Percentiles rank a stretch among this genome's conserved stretches.
These are phyloP conservation scores for Hypseocharis bilobata DNA, from an alignment of 441 rosid species.

Conservation along the genomic window DNA sequence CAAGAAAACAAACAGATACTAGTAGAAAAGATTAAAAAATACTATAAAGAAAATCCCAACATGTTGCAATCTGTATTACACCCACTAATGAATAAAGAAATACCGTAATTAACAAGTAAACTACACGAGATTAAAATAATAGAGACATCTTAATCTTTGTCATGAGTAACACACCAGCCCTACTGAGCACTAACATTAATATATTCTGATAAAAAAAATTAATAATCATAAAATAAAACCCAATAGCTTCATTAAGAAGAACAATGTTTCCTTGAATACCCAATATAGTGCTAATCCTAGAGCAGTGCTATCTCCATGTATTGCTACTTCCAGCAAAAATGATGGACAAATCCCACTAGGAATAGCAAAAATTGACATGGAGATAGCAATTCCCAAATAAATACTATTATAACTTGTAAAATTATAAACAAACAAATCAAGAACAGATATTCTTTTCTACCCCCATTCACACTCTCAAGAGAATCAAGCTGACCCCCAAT, in stretches of 20 bases:
- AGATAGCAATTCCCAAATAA: constrained; percentile 28
- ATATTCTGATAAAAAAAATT: constrained; percentile 15
- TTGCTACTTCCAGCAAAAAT: constrained; percentile 27
- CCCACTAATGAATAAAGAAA: constrained; percentile 24
- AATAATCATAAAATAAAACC: constrained; percentile 15
- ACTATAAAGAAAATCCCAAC: neutral
- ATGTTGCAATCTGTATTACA: constrained; percentile 18
- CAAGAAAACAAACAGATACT: constrained; percentile 9
- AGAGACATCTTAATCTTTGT: constrained; percentile 26
- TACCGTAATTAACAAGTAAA: neutral
- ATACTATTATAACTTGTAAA: constrained; percentile 16
- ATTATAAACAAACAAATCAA: constrained; percentile 44
- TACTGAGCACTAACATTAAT: constrained; percentile 27
- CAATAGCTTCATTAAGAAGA: constrained; percentile 11
- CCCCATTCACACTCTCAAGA: constrained; percentile 35
- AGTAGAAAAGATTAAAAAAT: neutral
- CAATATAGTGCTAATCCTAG: constrained; percentile 17
- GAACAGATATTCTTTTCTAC: constrained; percentile 37
- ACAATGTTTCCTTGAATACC: constrained; percentile 12
- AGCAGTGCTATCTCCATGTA: constrained; percentile 13
- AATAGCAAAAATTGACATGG: constrained; percentile 21
- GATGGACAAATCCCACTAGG: constrained; percentile 29
- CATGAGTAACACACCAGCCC: constrained; percentile 23
- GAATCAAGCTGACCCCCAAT: constrained; percentile 15
- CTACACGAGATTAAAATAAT: constrained; percentile 19